Base-by-base conservation (phyloP, 352 stramenopile genomes). In the Pythium volutum region DNA sequence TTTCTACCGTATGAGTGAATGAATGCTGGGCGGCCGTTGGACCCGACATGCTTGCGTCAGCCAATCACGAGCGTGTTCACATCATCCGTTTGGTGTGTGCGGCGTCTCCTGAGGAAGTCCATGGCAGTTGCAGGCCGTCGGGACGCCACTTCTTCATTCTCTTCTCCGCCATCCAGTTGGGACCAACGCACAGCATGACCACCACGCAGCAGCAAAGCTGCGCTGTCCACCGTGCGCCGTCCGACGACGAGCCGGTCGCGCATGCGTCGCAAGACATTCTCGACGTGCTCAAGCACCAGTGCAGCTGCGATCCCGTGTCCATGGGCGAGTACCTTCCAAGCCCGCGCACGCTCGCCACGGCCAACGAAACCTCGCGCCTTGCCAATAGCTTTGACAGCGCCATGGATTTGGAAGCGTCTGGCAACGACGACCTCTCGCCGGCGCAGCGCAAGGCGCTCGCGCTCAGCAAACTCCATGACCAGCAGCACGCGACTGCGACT, bases 251-350 rank as follows among this genome's bases (percentile, higher is more conserved):
- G 46, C 61, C 61, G 4, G 45, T 67, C 15, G 20, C 31, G 14
- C 52, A 65, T 45, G 71, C 69, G 47, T 81, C 75, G 20, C 65
- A 79, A 11, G 78, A 87, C 62, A 77, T 87, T 38, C 18, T 85
- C 16, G 74, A 82, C 33, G 75, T 72, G 18, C 64, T 87, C 62
- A 82, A 79, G 63, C 72, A 87, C 70, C 77, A 88, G 69, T 84
- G 74, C 70, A 74, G 79, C 62, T 85, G 74, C 52, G 72, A 71
- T 29, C 79, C 81, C 12, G 71, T 91, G 51, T 91, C 81, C 50
- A 91, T 91, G 81, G 81, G 81, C 49, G 81, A 91, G 70, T 91
- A 91, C 70, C 68, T 91, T n/a, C 68, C 62, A 34, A 87, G 76
- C 31, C 79, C 81, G 15, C 75, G 76, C 49, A 62, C 27, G 15